Percentiles rank a stretch among this genome's conserved stretches.
These are phyloP conservation scores for Phytophthora palmivora DNA, from an alignment of 352 stramenopile genomes.

Conservation along the genomic window DNA sequence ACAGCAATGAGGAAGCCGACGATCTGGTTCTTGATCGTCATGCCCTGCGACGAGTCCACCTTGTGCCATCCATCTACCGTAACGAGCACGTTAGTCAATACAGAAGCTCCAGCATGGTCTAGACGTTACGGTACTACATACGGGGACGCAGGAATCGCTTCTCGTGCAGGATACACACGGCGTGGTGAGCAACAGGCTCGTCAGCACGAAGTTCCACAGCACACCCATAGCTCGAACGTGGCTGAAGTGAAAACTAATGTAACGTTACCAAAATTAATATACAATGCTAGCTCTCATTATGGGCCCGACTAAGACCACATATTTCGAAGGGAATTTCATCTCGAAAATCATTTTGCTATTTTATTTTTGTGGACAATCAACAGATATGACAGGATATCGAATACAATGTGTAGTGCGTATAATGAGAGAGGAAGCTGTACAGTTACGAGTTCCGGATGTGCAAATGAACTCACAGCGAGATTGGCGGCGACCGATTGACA, in stretches of 20 bases:
- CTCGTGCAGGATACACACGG: slow-evolving; percentile 88
- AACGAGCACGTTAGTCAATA: slow-evolving; percentile 6
- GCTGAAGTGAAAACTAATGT: neutral
- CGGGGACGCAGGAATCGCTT: slow-evolving; percentile 87
- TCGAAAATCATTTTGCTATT: too few relatives aligned
- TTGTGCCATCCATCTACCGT: slow-evolving; percentile 83
- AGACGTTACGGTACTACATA: slow-evolving; percentile 50
- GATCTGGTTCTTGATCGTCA: slow-evolving; percentile 90
- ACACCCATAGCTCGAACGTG: slow-evolving; percentile 64
- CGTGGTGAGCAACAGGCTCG: slow-evolving; percentile 86
- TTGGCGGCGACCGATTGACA: slow-evolving; percentile 23
- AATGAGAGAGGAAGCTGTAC: too few relatives aligned
- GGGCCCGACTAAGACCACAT: too few relatives aligned
- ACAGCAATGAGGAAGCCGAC: slow-evolving; percentile 86
- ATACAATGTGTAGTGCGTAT: too few relatives aligned
- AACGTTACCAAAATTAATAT: slow-evolving; percentile 7
- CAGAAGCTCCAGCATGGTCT: neutral
- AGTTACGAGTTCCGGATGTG: too few relatives aligned
- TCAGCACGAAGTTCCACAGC: slow-evolving; percentile 90
- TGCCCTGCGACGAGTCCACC: slow-evolving; percentile 79
- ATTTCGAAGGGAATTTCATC: too few relatives aligned
- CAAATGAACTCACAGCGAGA: slow-evolving; percentile 6
- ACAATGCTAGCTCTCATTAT: neutral
- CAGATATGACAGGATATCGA: too few relatives aligned
- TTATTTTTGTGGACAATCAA: too few relatives aligned